Base-by-base conservation (phyloP, 164 flowering plant species). In the Aristolochia californica region DNA sequence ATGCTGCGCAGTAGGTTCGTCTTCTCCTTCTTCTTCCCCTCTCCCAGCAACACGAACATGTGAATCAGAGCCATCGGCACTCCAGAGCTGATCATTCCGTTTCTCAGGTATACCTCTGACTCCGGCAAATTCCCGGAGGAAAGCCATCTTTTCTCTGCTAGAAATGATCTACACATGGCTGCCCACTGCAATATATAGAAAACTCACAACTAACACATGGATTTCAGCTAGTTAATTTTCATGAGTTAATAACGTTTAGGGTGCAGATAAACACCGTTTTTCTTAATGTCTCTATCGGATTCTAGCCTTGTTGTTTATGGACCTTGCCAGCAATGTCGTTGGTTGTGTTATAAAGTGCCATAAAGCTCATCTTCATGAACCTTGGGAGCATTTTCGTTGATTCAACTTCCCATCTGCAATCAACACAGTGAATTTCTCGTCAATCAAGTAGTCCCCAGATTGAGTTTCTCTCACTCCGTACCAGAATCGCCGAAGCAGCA, bases 231-330 rank as follows among this genome's bases (percentile, higher is more conserved):
- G n/a, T n/a, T n/a, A n/a, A n/a, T n/a, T n/a, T n/a, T n/a, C n/a
- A n/a, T n/a, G n/a, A n/a, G n/a, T n/a, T n/a, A n/a, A n/a, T n/a
- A n/a, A n/a, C n/a, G n/a, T n/a, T n/a, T n/a, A n/a, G n/a, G n/a
- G n/a, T n/a, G n/a, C n/a, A n/a, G n/a, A n/a, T 43, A 27, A n/a
- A n/a, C 66, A 77, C 81, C 73, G 68, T 16, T 43, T 71, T 71
- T 27, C 45, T 63, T 16, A 83, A 57, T 17, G 69, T 68, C 11
- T 67, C 5, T 1, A 58, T 22, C 3, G 90, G 80, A 57, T 78
- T 74, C 65, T 69, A 72, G 3, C 83, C 80, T 55, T 74, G 66
- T 45, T 64, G 34, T 44, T 50, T 58, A n/a, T 48, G 22, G 34
- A 75, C 57, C 38, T 70, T 62, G 43, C 5, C 0, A 15, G 66